Percentiles rank a stretch among this genome's conserved stretches.
Evolutionary conservation across 2,329 filamentous ascomycete species (phyloP).

Genomic region (Tolypocladium capitatum): DNA sequence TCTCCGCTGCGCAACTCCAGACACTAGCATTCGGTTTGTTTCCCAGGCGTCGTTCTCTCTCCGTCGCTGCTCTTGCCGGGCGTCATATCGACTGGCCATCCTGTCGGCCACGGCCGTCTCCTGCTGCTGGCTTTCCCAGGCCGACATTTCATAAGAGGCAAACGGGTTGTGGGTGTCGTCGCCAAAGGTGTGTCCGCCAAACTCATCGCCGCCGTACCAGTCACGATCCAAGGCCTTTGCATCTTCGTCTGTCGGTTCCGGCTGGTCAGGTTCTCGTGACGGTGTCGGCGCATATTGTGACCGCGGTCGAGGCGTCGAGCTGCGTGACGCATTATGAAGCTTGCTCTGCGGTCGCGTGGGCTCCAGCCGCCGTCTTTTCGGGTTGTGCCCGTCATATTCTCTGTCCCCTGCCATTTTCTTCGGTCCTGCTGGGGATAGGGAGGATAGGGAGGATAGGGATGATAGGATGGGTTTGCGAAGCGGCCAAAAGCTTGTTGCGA

Average conservation of each 20-base stretch:
- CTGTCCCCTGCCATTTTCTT: constrained; percentile 20
- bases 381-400: constrained; percentile 24
- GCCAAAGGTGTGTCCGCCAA: constrained; percentile 67
- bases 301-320: constrained; percentile 20
- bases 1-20: constrained; percentile 81
- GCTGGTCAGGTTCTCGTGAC: constrained; percentile 28
- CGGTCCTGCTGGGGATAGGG: neutral
- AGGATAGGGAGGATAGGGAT: too few relatives aligned
- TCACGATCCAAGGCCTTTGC: constrained; percentile 70
- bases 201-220: constrained; percentile 85
- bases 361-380: constrained; percentile 25
- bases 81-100: constrained; percentile 57
- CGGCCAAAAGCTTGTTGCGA: neutral
- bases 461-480: neutral
- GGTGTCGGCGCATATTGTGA: constrained; percentile 29
- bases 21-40: constrained; percentile 95
- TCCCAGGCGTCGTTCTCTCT: constrained; percentile 97
- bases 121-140: constrained; percentile 64
- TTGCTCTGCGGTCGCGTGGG: constrained; percentile 14
- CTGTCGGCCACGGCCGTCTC: constrained; percentile 67
- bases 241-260: constrained; percentile 55
- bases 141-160: constrained; percentile 59
- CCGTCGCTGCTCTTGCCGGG: constrained; percentile 70
- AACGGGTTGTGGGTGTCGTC: constrained; percentile 92
- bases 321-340: constrained; percentile 19